Conservation (phyloP, 495 filamentous ascomycete genomes). For the Terfezia boudieri region DNA sequence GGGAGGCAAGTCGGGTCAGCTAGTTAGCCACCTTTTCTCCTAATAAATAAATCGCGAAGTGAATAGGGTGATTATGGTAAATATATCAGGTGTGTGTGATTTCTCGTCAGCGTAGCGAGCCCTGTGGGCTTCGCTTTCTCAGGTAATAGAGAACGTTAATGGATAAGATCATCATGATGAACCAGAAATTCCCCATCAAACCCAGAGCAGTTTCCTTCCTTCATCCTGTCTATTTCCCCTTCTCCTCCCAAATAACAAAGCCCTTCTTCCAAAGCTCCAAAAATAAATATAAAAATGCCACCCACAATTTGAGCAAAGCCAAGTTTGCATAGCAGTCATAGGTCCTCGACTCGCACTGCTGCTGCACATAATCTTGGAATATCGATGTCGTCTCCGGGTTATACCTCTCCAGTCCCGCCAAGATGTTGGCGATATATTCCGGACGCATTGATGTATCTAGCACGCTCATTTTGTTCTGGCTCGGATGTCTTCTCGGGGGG, state of each 20-base stretch:
- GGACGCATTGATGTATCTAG: slow-evolving; percentile 27
- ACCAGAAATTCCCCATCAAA: slow-evolving; percentile 4
- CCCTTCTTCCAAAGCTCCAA: neutral
- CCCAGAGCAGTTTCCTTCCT: too few species aligned
- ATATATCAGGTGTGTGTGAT: neutral
- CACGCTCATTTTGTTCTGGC: neutral
- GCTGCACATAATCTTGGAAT: slow-evolving; percentile 84
- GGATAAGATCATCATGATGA: slow-evolving; percentile 42
- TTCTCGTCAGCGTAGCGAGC: too few species aligned
- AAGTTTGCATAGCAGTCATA: slow-evolving; percentile 94
- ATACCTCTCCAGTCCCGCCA: slow-evolving; percentile 90
- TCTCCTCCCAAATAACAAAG: neutral
- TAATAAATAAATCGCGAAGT: neutral
- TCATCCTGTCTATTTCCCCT: neutral
- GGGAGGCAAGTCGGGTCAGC: neutral
- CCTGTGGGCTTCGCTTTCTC: slow-evolving; percentile 26
- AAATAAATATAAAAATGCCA: slow-evolving; percentile 16
- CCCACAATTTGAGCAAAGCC: slow-evolving; percentile 92
- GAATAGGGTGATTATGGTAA: neutral
- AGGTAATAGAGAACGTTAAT: slow-evolving; percentile 99
- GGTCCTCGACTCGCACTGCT: slow-evolving; percentile 84
- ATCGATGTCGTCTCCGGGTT: slow-evolving; percentile 88
- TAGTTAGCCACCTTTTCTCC: too few species aligned
- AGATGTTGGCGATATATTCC: slow-evolving; percentile 70
- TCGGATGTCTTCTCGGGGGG: too few species aligned